Conservation (phyloP, 2,329 filamentous ascomycete species). For the Macrophomina phaseolina region DNA sequence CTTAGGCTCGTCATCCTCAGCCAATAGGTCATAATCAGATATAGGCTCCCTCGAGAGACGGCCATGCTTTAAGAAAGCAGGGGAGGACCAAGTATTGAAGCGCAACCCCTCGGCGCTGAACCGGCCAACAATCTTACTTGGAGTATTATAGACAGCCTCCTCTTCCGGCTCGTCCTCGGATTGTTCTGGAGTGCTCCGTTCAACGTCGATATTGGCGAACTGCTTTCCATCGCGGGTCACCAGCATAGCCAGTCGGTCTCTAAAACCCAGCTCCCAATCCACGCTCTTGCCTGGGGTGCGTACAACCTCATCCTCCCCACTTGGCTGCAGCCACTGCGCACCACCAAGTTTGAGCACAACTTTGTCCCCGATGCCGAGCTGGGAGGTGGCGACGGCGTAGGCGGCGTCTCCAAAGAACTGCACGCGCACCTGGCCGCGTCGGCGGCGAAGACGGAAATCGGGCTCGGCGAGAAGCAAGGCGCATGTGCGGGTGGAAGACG, state of each 20-base stretch:
- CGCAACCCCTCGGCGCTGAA: constrained; percentile 23
- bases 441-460: constrained; percentile 78
- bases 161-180: background rate
- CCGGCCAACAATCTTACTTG: constrained; percentile 16
- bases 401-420: constrained; percentile 75
- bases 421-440: constrained; percentile 80
- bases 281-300: constrained; percentile 63
- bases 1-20: constrained; percentile 68
- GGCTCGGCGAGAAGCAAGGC: constrained; percentile 84
- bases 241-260: constrained; percentile 43
- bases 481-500: constrained; percentile 73
- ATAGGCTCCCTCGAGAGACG: constrained; percentile 72
- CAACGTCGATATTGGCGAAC: constrained; percentile 59
- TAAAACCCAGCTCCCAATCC: constrained; percentile 62
- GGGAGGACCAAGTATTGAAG: constrained; percentile 70
- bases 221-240: constrained; percentile 55
- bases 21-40: constrained; percentile 70
- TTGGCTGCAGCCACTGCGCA: constrained; percentile 65
- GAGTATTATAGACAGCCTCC: constrained; percentile 11
- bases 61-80: constrained; percentile 74
- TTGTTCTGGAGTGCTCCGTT: constrained; percentile 17
- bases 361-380: constrained; percentile 79
- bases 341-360: constrained; percentile 73
- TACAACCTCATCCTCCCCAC: constrained; percentile 58
- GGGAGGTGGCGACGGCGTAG: constrained; percentile 68